Percentiles rank a stretch among this genome's conserved stretches.
These are phyloP conservation scores for Chrysoporthe cubensis DNA, from an alignment of 2,329 filamentous ascomycete genomes.

Conservation along the genomic window DNA sequence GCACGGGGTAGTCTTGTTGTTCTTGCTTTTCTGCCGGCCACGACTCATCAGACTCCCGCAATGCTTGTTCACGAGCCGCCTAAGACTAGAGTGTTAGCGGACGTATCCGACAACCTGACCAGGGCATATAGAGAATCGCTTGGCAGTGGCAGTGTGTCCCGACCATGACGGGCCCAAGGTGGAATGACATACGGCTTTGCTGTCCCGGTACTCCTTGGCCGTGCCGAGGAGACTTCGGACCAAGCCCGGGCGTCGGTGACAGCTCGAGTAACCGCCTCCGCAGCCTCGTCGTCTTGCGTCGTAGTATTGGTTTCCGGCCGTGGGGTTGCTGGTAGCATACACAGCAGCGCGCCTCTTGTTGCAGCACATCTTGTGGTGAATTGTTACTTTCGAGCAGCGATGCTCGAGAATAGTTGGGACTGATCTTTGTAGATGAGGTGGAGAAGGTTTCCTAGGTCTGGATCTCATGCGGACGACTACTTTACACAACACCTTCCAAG, in stretches of 20 bases:
- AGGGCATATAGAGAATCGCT: neutral
- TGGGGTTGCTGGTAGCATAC: neutral
- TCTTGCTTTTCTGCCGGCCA: neutral
- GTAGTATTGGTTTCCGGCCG: neutral
- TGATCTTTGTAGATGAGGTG: neutral
- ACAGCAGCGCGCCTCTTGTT: conserved; percentile 15
- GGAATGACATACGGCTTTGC: conserved; percentile 4
- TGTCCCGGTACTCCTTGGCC: conserved; percentile 2
- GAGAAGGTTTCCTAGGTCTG: neutral
- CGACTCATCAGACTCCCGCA: neutral
- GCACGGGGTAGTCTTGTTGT: neutral
- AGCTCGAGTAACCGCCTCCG: neutral
- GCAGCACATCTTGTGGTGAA: conserved; percentile 14
- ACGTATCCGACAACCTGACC: neutral
- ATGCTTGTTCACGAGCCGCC: neutral
- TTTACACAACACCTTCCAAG: too few relatives aligned
- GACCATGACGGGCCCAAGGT: neutral
- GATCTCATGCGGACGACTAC: neutral
- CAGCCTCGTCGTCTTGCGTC: neutral
- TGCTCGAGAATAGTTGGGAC: neutral
- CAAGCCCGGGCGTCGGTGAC: neutral
- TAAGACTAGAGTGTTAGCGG: neutral
- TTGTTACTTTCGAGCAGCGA: neutral
- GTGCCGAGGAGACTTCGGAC: conserved; percentile 17
- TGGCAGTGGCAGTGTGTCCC: neutral